These are phyloP conservation scores for Actinidia polygama DNA, from an alignment of 179 eudicot species.

Conservation along the genomic window DNA sequence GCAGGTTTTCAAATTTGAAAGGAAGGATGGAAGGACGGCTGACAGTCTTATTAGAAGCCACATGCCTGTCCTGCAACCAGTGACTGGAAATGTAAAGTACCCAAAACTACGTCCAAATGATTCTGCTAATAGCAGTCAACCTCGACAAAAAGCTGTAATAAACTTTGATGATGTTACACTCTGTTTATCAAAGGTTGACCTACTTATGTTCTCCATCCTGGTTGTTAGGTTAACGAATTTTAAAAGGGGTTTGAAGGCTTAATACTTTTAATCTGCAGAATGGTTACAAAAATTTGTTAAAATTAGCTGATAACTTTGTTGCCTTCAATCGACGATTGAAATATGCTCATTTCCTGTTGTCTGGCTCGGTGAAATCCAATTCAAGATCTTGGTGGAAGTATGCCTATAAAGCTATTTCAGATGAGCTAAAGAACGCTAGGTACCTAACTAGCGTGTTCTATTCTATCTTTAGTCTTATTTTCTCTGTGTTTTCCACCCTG, in stretches of 20 bases:
- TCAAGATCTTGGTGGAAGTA: slow-evolving; percentile 95
- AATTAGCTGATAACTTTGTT: slow-evolving; percentile 91
- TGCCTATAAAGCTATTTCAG: slow-evolving; percentile 71
- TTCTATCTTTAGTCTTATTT: background rate
- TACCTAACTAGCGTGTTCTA: slow-evolving; percentile 25
- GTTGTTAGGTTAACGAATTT: slow-evolving; percentile 4
- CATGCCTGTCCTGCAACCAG: slow-evolving; percentile 86
- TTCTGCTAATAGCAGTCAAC: slow-evolving; percentile 56
- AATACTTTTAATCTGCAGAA: too few relatives aligned
- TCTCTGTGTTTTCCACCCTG: too few relatives aligned
- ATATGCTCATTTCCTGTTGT: too few relatives aligned
- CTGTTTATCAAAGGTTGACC: slow-evolving; percentile 85
- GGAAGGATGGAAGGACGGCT: slow-evolving; percentile 69
- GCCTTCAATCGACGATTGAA: slow-evolving; percentile 91
- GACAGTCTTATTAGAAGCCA: slow-evolving; percentile 46
- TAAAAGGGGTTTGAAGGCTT: too few relatives aligned
- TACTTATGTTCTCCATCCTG: slow-evolving; percentile 21
- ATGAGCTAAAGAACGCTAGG: slow-evolving; percentile 90
- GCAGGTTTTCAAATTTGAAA: slow-evolving; percentile 88
- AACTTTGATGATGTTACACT: slow-evolving; percentile 94
- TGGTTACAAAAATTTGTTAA: slow-evolving; percentile 87
- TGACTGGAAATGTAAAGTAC: slow-evolving; percentile 89
- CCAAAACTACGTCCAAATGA: slow-evolving; percentile 61
- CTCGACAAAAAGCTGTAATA: slow-evolving; percentile 75
- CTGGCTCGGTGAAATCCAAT: slow-evolving; percentile 71